Evolutionary conservation across 202 grass and related monocot species (phyloP).

Genomic region (Setaria italica): DNA sequence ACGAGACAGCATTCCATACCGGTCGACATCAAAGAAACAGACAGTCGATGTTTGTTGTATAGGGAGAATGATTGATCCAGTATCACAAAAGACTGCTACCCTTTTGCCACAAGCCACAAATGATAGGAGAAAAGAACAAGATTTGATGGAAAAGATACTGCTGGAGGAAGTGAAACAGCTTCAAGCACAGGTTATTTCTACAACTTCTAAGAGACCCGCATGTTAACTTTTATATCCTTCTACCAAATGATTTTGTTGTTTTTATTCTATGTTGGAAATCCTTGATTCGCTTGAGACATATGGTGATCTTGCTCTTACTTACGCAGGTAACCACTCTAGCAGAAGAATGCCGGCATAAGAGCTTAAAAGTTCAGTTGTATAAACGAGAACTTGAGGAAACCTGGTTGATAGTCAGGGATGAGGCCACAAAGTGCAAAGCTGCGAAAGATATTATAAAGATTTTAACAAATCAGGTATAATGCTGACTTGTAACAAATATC

Average conservation of each 20-base stretch:
- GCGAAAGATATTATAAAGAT: slow-evolving; percentile 87
- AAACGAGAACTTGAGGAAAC: slow-evolving; percentile 91
- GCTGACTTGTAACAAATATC: neutral
- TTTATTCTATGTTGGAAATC: neutral
- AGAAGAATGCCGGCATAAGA: slow-evolving; percentile 78
- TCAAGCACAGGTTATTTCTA: slow-evolving; percentile 67
- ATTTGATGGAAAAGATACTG: slow-evolving; percentile 70
- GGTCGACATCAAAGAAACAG: slow-evolving; percentile 48
- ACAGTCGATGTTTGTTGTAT: slow-evolving; percentile 14
- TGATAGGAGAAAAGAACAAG: slow-evolving; percentile 49
- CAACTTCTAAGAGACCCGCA: neutral
- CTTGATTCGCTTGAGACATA: neutral
- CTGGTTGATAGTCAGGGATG: slow-evolving; percentile 69
- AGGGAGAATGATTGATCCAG: slow-evolving; percentile 28
- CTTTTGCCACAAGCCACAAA: slow-evolving; percentile 38
- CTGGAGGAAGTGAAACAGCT: slow-evolving; percentile 70
- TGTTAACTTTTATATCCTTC: neutral
- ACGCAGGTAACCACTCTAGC: slow-evolving; percentile 67
- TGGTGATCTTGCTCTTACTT: slow-evolving; percentile 30
- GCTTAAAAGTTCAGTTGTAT: slow-evolving; percentile 75
- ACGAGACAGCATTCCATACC: slow-evolving; percentile 47
- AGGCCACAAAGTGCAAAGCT: slow-evolving; percentile 90
- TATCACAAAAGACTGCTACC: slow-evolving; percentile 21
- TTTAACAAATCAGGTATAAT: slow-evolving; percentile 83
- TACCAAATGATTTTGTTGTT: neutral